Conservation (phyloP, 495 filamentous ascomycete species). For the Zalerion maritima region DNA sequence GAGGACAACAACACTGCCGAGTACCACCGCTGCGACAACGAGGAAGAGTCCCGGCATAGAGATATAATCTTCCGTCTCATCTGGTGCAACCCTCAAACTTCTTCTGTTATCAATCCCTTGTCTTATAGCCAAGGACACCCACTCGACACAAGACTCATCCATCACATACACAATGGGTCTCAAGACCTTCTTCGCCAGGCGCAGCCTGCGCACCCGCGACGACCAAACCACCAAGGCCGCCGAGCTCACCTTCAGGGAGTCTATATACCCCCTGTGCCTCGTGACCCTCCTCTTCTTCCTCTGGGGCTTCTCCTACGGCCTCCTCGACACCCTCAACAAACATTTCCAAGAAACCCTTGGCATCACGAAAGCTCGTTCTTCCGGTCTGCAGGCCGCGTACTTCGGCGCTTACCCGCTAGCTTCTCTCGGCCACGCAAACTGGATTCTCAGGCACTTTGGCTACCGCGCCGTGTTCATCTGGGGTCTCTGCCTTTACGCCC, state of each 20-base stretch:
- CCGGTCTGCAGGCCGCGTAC: conserved; percentile 41
- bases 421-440: conserved; percentile 45
- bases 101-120: too few species aligned
- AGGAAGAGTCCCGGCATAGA: too few species aligned
- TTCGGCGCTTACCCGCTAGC: conserved; percentile 46
- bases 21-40: too few species aligned
- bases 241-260: conserved; percentile 44
- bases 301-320: conserved; percentile 78
- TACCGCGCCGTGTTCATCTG: conserved; percentile 42
- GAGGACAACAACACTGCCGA: too few species aligned
- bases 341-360: conserved; percentile 41
- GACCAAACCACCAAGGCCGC: conserved; percentile 38
- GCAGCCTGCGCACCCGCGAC: conserved; percentile 26
- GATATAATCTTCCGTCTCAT: too few species aligned
- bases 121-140: too few species aligned
- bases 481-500: conserved; percentile 33
- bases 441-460: conserved; percentile 35
- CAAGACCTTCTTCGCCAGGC: conserved; percentile 17
- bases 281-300: conserved; percentile 74
- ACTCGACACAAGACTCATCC: too few species aligned
- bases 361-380: conserved; percentile 34
- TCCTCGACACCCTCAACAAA: conserved; percentile 41
- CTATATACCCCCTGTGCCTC: too few species aligned
- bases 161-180: conserved; percentile 21
- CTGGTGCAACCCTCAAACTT: too few species aligned